Base-by-base conservation (phyloP, 2,329 filamentous ascomycete species). In the Penicillium palitans region DNA sequence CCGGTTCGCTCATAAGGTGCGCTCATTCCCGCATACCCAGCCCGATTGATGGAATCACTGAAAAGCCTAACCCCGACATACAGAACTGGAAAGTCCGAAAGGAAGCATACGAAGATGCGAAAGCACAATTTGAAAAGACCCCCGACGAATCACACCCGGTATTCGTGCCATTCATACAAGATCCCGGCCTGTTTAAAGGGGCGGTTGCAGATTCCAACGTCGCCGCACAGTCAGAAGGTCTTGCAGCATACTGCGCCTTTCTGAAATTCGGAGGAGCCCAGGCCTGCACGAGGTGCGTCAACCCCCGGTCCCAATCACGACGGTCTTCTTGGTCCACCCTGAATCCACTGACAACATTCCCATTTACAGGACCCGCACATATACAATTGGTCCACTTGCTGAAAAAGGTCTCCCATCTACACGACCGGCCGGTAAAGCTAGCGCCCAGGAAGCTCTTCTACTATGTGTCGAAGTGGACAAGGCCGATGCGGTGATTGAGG, bases 11-110 rank as follows among this genome's bases (percentile, higher is more conserved):
- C 76, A 79, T 63, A 79, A 79, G 72, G 74, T 76, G 66, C 64
- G 68, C 59, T 59, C 25, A 40, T 35, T 21, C 27, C 33, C 37
- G 39, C 33, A 33, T 47, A 19, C 44, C 44, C 3, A 33, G 33
- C 10, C 35, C 17, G 44, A 24, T 19, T 19, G 6, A 45, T 19
- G 33, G 44, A 27, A n/a, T 13, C 21, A 57, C 66, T 73, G 64
- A 72, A 61, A 54, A 45, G 65, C 61, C 29, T 40, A 15, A 53
- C 49, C 33, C 25, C 27, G 24, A 53, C 53, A 29, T 52, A 29
- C 68, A 90, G 89, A 86, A 90, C 71, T 99, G 95, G 95, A 99
- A 99, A 83, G 93, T 96, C 42, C 86, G 95, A 71, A 99, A 99
- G 79, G 87, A 87, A 72, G 95, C 88, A 53, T 99, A 98, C 74